phyloP scores from a whole-genome alignment of 2,329 filamentous ascomycete genomes.

The Fusarium hainanense region DNA sequence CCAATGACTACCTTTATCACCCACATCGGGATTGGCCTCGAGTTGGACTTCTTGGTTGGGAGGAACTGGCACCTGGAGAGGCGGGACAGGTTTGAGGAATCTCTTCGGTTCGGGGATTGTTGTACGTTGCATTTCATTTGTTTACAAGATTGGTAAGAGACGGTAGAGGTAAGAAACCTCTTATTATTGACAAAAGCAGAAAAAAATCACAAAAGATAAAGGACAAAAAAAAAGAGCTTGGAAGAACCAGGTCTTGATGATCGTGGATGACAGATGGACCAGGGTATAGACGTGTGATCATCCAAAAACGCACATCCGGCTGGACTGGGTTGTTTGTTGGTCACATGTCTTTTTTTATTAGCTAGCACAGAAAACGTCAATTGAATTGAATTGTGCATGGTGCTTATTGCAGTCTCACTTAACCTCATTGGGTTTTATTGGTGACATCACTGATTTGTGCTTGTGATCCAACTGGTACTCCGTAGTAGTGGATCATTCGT shows the following conservation, averaged over 20 bases:
- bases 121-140: background rate
- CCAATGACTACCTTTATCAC: no score
- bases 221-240: background rate
- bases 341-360: background rate
- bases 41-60: background rate
- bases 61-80: no score
- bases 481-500: background rate
- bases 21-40: no score
- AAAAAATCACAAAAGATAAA: no score
- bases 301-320: background rate
- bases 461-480: background rate
- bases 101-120: no score
- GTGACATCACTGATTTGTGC: background rate
- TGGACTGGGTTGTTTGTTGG: background rate
- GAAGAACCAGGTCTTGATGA: background rate
- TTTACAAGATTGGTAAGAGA: accelerated
- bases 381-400: background rate
- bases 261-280: accelerated
- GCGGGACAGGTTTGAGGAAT: no score
- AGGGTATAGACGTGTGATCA: background rate
- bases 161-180: background rate
- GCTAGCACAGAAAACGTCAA: background rate
- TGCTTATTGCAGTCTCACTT: background rate
- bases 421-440: background rate
- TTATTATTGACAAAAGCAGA: background rate